phyloP scores from a whole-genome alignment of 2,329 filamentous ascomycete species.

The Diaporthe helianthi region DNA sequence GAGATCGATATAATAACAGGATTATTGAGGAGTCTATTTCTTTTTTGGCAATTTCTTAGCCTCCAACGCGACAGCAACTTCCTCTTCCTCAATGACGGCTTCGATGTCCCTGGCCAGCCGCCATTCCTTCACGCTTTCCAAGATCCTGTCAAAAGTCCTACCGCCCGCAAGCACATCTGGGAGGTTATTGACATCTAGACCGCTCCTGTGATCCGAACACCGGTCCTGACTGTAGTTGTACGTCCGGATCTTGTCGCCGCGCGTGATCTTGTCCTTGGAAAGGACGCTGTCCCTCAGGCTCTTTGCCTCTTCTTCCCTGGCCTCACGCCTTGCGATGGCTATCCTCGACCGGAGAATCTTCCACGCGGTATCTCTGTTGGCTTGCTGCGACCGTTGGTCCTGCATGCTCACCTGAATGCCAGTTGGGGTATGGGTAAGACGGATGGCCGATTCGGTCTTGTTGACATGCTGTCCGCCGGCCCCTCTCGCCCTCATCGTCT shows the following conservation, averaged over 20 bases:
- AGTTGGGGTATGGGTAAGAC: slow-evolving; percentile 88
- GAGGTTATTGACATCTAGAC: slow-evolving; percentile 79
- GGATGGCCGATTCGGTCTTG: slow-evolving; percentile 94
- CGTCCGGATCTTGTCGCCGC: slow-evolving; percentile 92
- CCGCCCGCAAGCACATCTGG: slow-evolving; percentile 80
- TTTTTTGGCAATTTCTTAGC: slow-evolving; percentile 36
- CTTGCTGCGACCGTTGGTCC: slow-evolving; percentile 87
- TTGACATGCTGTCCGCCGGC: slow-evolving; percentile 98
- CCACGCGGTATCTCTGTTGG: slow-evolving; percentile 90
- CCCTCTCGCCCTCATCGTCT: slow-evolving; percentile 91
- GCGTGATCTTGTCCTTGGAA: slow-evolving; percentile 80
- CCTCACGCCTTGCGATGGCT: slow-evolving; percentile 80
- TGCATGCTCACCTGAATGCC: slow-evolving; percentile 90
- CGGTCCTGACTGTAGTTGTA: slow-evolving; percentile 82
- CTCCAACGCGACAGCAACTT: slow-evolving; percentile 49
- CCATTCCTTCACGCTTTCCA: slow-evolving; percentile 81
- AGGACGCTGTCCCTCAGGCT: slow-evolving; percentile 79
- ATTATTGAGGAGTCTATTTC: slow-evolving; percentile 29
- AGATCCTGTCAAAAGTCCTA: slow-evolving; percentile 73
- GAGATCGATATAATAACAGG: slow-evolving; percentile 3
- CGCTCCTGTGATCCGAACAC: slow-evolving; percentile 88
- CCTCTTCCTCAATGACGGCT: slow-evolving; percentile 69
- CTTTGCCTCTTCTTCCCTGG: slow-evolving; percentile 80
- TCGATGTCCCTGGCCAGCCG: slow-evolving; percentile 77
- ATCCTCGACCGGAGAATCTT: slow-evolving; percentile 80